Conservation (phyloP, 495 filamentous ascomycete species). For the Pyrenula massariospora region DNA sequence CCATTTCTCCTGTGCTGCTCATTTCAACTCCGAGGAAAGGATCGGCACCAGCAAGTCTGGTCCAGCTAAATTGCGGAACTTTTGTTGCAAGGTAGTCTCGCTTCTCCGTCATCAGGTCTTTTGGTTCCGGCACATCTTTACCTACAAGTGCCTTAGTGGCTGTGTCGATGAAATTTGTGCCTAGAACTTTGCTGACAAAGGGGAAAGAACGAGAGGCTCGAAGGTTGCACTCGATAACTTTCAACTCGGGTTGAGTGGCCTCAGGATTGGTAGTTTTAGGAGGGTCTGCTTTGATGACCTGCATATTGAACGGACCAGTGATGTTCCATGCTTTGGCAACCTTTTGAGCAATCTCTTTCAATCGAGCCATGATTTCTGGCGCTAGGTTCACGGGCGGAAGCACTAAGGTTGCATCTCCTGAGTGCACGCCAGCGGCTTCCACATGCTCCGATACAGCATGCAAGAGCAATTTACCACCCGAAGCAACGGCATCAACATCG, state of each 20-base stretch:
- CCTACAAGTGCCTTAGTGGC: constrained; percentile 88
- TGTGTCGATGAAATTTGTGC: constrained; percentile 93
- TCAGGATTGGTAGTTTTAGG: constrained; percentile 32
- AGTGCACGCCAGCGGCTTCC: constrained; percentile 93
- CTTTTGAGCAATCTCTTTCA: constrained; percentile 92
- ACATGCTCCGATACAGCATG: constrained; percentile 96
- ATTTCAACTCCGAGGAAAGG: constrained; percentile 98
- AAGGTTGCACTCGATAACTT: constrained; percentile 98
- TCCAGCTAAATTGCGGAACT: constrained; percentile 98
- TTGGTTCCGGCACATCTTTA: constrained; percentile 72
- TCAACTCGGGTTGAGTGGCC: constrained; percentile 61
- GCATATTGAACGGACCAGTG: constrained; percentile 98
- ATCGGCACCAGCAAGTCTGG: constrained; percentile 92
- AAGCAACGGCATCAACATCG: constrained; percentile 91
- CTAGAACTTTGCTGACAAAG: constrained; percentile 93
- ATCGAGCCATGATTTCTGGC: constrained; percentile 59
- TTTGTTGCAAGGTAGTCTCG: constrained; percentile 92
- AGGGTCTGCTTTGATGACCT: constrained; percentile 87
- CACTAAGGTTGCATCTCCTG: constrained; percentile 88
- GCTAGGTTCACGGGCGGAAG: constrained; percentile 74
- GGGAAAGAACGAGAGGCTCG: constrained; percentile 96
- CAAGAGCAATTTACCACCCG: constrained; percentile 70
- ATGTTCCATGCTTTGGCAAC: constrained; percentile 95
- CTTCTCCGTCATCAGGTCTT: constrained; percentile 79
- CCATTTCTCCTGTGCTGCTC: constrained; percentile 93